Base-by-base conservation (phyloP, 2,329 filamentous ascomycete species). In the Colletotrichum spaethianum region DNA sequence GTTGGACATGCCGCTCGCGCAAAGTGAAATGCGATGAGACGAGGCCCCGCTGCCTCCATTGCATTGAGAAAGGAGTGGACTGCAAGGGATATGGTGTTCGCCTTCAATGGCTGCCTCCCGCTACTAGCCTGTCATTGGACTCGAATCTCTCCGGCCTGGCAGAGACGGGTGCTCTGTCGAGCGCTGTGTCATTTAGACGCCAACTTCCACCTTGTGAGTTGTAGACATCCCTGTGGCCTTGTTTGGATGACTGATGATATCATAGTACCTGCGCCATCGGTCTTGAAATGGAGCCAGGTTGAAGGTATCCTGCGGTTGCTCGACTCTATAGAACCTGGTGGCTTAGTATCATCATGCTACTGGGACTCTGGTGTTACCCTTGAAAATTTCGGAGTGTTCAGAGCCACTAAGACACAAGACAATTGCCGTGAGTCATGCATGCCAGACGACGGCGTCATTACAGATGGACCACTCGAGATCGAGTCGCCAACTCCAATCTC, bases 1-100 rank as follows among this genome's bases (percentile, higher is more conserved):
- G 81, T 68, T 81, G 79, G 80, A 80, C 80, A 11, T 82, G 80
- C 73, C 80, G 80, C 20, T 72, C 77, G 28, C 76, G 80, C 23
- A 80, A 79, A 72, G 77, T 82, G 70, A 82, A 82, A 74, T 67
- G 63, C 23, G 81, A 82, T 61, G 81, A 82, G 75, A 73, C 65
- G 42, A 76, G 73, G 26, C 81, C 81, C 1, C 68, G 63, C 14
- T 82, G 81, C 59, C 61, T 69, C 53, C 78, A 81, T 65, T 82
- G 81, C 73, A 73, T 66, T 31, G 67, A 70, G 14, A 77, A 78
- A 38, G 68, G 69, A 26, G 70, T 81, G 44, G 57, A 63, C 28
- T 82, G 81, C 23, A 75, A 79, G 62, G 81, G 80, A 9, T 82
- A 82, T 56, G 73, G 75, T 57, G 73, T 76, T 18, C 77, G 79